Base-by-base conservation (phyloP, 208 protist genomes). In the Trypanosoma rangeli region DNA sequence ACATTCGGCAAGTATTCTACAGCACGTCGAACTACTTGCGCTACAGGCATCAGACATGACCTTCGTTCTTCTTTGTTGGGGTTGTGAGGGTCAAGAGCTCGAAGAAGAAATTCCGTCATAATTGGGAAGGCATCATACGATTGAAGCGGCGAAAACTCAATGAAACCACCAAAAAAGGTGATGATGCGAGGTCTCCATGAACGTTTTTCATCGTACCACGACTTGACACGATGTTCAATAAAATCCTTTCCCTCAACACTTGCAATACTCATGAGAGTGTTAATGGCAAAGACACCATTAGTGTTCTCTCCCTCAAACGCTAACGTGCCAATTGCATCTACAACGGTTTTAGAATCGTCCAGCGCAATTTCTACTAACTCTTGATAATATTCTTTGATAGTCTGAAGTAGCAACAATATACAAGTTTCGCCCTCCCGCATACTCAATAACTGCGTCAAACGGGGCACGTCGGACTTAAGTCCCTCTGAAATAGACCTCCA, bases 1-100 rank as follows among this genome's bases (percentile, higher is more conserved):
- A 93, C 81, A 65, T 86, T 93, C 7, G 87, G 86, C 49, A 95
- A 70, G 28, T 72, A 65, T 24, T 70, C 53, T 0, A 82, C 64
- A 20, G 80, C 60, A 4, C 84, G 46, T 18, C 85, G 77, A 31
- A 90, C 31, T 70, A 94, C 56, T 29, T 82, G 68, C 33, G 68
- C 75, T 15, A 85, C 79, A 33, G 82, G 78, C 22, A 58, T 66
- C n/a, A 71, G 48, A 59, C 82, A 85, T 42, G 77, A 60, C 24
- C 70, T 62, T 31, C 77, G 71, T 33, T 78, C 78, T 29, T 76
- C 72, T 57, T 76, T 81, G 3, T 81, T 74, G 0, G 78, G 68
- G 61, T 77, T 73, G 52, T 82, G 68, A 26, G 78, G 79, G 55
- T 79, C 78, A 20, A 84, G 60, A 26, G 79, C 74, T 37, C 50